Conservation (phyloP, 2,329 filamentous ascomycete species). For the Chaetomium sp. region DNA sequence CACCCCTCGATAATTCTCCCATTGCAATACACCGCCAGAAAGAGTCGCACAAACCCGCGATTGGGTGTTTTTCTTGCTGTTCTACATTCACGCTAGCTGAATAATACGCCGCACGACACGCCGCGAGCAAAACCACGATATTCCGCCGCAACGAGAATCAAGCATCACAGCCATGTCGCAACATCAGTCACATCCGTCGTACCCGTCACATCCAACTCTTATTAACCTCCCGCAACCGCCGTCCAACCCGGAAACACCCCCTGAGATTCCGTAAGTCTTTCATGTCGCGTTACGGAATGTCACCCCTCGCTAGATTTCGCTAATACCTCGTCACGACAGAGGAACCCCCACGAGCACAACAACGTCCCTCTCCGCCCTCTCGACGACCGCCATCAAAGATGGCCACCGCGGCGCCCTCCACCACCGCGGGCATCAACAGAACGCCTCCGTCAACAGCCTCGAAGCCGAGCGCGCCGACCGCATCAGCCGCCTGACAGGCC, state of each 20-base stretch:
- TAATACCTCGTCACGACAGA: constrained; percentile 37
- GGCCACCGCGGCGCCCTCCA: constrained; percentile 76
- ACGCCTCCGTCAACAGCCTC: constrained; percentile 63
- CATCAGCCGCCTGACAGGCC: constrained; percentile 88
- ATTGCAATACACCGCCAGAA: too few species aligned
- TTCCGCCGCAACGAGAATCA: too few species aligned
- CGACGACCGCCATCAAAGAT: constrained; percentile 93
- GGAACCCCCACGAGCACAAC: constrained; percentile 90
- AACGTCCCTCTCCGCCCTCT: constrained; percentile 84
- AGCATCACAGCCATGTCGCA: constrained; percentile 18
- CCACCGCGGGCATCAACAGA: constrained; percentile 51
- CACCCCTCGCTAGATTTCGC: background rate
- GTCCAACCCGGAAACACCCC: constrained; percentile 78
- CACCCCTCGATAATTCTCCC: too few species aligned
- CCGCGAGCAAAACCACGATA: too few species aligned
- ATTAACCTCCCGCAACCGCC: constrained; percentile 80
- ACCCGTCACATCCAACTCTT: constrained; percentile 51
- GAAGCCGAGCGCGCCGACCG: constrained; percentile 91
- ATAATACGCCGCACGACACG: too few species aligned
- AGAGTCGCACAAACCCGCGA: too few species aligned
- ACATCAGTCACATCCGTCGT: constrained; percentile 19
- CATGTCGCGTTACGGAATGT: background rate
- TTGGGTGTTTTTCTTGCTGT: too few species aligned
- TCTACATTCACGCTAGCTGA: too few species aligned
- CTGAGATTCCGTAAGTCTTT: constrained; percentile 73